A percentile compares a stretch with the other conserved stretches of the same genome.
phyloP scores from a whole-genome alignment of 768 basidiomycete genomes.

The Russula foetens region DNA sequence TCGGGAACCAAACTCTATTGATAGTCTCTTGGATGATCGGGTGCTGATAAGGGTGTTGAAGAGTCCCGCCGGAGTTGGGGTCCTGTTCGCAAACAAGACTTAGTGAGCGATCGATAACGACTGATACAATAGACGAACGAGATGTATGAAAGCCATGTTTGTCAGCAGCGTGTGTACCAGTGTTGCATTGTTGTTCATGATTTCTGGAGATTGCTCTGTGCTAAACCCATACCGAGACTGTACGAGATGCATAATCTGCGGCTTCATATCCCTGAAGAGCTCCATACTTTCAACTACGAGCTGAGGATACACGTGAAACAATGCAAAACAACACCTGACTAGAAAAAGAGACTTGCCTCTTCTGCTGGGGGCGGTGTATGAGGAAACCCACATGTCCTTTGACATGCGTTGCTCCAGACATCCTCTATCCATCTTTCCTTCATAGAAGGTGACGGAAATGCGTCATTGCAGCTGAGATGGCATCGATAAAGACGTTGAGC shows the following conservation, averaged over 20 bases:
- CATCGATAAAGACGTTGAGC: not conserved
- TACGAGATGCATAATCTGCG: not conserved
- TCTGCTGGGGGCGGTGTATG: not conserved
- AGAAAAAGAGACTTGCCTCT: not conserved
- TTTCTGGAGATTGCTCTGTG: not conserved
- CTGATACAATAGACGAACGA: not conserved
- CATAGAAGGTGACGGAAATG: not conserved
- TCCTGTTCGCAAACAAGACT: not conserved
- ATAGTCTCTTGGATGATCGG: slow-evolving; percentile 2
- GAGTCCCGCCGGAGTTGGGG: not conserved
- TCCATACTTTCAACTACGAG: not conserved
- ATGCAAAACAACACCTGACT: not conserved
- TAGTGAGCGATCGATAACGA: not conserved
- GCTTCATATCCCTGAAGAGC: not conserved
- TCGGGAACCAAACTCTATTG: slow-evolving; percentile 2
- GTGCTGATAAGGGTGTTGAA: not conserved
- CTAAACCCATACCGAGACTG: not conserved
- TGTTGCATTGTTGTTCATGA: not conserved
- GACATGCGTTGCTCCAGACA: slow-evolving; percentile 4
- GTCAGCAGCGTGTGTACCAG: not conserved
- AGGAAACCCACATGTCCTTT: not conserved
- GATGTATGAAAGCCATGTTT: not conserved
- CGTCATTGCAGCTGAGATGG: slow-evolving; percentile 2
- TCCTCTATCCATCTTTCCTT: not conserved
- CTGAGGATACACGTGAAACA: not conserved